Evolutionary conservation across 2,329 filamentous ascomycete genomes (phyloP), one percentile per base, ranked within the genome.

Genomic region (Ascochyta koolunga): DNA sequence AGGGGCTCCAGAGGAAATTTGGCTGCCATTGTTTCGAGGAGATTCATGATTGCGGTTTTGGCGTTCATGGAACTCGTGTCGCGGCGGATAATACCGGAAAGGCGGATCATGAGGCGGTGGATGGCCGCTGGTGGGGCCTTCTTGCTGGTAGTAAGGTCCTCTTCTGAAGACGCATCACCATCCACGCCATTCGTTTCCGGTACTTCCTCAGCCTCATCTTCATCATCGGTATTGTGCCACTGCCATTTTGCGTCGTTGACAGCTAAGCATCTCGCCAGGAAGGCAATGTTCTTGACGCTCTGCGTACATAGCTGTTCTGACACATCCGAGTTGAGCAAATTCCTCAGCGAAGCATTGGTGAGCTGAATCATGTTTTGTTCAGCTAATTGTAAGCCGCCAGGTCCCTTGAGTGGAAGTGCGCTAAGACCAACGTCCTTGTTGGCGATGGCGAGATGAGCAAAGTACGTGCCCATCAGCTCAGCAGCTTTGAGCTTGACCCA

Each of bases 401-500:
- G 89, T 19, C 91, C 89, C 36, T 78, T 71, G 11, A 96, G 77
- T 2, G 88, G 85, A 40, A 91, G 73, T 1, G 78, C 79, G 24
- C 76, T 76, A 52, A 86, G 78, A 10, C 81, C 82, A 25, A 69
- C 72, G 25, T 79, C 79, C 38, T 81, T 83, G 65, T 84, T 86
- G 9, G 83, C 83, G 55, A 83, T 82, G 19, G 89, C 89, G 60
- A 96, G 86, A 71, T 96, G 90, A 3, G 87, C 84, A 64, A 97
- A 86, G 74, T 90, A 95, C n/a, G 83, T 80, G 40, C 88, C 88
- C 35, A 93, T 78, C 16, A 98, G 79, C 56, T 85, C 87, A 10
- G 92, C 85, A 16, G 91, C 86, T 7, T 87, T 87, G 43, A 91
- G 82, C 72, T 95, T 93, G 54, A 97, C 87, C 73, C 86, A 85